Evolutionary conservation across 371 early-diverging fungal species (phyloP), one percentile per base, ranked within the genome.

Genomic region (Mucor plumbeus): DNA sequence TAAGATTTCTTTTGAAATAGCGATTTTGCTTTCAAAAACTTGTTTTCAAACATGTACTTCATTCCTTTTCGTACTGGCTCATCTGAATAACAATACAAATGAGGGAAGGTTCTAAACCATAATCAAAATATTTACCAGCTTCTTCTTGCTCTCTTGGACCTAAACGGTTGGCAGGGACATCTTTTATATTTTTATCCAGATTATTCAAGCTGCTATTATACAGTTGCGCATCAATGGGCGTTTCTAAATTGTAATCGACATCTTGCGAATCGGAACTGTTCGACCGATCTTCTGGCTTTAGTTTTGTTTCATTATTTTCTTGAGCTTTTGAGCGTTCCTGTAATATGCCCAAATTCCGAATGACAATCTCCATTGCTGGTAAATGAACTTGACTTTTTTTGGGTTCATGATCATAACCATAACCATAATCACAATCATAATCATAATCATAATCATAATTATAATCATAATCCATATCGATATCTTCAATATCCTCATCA

Each of bases 91-190:
- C 26, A 14, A 19, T n/a, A 21, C 3, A 3, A n/a, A 5, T 31
- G 13, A 47, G 6, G 13, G 13, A 11, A 11, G 17, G 2, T 10
- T 31, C 5, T 5, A 13, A 31, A 14, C 1, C 8, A 14, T 1
- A 53, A 0, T 13, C 4, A 3, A 13, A 3, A n/a, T 3, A 41
- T 21, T 35, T 76, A 84, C 86, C 88, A 44, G 77, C 78, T 60
- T 74, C 71, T 63, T 82, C 86, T 65, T 87, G 88, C 57, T 87
- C 85, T n/a, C 76, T 72, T 19, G 86, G 81, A 14, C 75, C 66
- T 4, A 87, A 64, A 40, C 71, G 59, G 63, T 87, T 87, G 35
- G 77, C 69, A 5, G 74, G 68, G 5, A 81, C 43, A 44, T 70
- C 59, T 33, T 74, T 78, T 5, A 76, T 54, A 43, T 60, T 53